These are phyloP conservation scores for Peronospora belbahrii DNA, from an alignment of 352 stramenopile genomes.

Conservation along the genomic window DNA sequence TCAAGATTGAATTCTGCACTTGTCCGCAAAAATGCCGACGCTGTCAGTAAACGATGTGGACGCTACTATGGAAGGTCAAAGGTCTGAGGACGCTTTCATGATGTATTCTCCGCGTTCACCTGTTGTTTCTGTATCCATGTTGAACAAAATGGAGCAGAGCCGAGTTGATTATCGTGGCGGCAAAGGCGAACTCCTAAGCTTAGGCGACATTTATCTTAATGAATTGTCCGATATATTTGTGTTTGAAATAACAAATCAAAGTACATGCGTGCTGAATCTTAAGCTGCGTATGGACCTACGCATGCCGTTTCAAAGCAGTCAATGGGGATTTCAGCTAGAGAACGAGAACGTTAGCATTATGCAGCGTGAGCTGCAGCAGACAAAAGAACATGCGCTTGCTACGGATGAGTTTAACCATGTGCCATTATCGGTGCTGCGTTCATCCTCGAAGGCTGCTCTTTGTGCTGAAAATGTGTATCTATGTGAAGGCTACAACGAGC, in stretches of 20 bases:
- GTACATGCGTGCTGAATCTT: constrained; percentile 41
- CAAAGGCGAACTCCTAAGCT: constrained; percentile 48
- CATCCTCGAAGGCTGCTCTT: constrained; percentile 57
- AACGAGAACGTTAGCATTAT: constrained; percentile 80
- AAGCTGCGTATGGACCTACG: constrained; percentile 65
- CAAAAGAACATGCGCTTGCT: constrained; percentile 19
- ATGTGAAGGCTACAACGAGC: constrained; percentile 83
- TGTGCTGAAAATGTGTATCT: constrained; percentile 76
- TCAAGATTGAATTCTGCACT: constrained; percentile 1
- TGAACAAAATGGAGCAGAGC: constrained; percentile 54
- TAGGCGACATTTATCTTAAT: constrained; percentile 84
- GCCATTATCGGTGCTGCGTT: constrained; percentile 59
- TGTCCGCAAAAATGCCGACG: constrained; percentile 4
- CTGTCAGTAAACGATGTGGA: constrained; percentile 2
- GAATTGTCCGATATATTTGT: constrained; percentile 79
- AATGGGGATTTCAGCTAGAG: constrained; percentile 81
- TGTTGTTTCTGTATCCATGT: constrained; percentile 39
- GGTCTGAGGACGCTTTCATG: neutral
- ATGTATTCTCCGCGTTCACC: constrained; percentile 18
- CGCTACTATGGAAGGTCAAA: constrained; percentile 1
- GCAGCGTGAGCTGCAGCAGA: constrained; percentile 29
- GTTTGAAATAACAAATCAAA: constrained; percentile 72
- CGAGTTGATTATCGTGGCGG: constrained; percentile 40
- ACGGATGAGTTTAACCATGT: constrained; percentile 72
- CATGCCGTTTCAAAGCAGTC: constrained; percentile 71